Evolutionary conservation across 768 basidiomycete species (phyloP).

Genomic region (Coprinopsis strossmayeri): DNA sequence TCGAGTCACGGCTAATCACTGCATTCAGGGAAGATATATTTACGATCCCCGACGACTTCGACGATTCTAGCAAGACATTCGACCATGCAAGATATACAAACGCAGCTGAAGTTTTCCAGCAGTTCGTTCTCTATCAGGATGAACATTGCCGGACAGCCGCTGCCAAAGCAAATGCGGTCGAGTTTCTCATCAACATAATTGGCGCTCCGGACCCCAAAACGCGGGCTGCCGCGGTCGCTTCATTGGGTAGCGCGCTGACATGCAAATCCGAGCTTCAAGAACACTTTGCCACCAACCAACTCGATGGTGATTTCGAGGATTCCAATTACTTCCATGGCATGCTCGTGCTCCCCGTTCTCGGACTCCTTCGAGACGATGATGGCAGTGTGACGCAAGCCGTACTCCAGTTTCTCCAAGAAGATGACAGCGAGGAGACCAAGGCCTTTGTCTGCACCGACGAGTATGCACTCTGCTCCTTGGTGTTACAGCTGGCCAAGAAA

Average conservation of each 20-base stretch:
- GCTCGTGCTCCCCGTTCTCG: constrained; percentile 2
- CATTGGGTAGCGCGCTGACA: not conserved
- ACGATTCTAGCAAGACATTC: not conserved
- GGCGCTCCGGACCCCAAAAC: not conserved
- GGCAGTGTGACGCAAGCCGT: not conserved
- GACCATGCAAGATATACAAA: not conserved
- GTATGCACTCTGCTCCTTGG: constrained; percentile 2
- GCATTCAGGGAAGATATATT: not conserved
- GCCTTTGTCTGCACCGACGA: not conserved
- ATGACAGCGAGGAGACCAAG: constrained; percentile 2
- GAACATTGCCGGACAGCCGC: not conserved
- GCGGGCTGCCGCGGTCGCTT: not conserved
- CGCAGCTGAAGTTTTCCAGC: constrained; percentile 2
- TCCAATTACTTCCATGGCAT: not conserved
- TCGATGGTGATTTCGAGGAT: not conserved
- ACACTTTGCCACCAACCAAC: not conserved
- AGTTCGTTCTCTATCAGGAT: not conserved
- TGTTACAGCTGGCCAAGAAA: constrained; percentile 10
- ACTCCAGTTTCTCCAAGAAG: constrained; percentile 1
- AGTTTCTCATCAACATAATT: not conserved
- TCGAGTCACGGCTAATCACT: not conserved
- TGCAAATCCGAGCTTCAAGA: not conserved
- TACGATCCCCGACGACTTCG: constrained; percentile 1
- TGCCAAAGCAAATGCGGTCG: not conserved
- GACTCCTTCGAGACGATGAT: constrained; percentile 6